Evolutionary conservation across 2,329 filamentous ascomycete genomes (phyloP).

Genomic region (Hirsutella minnesotensis): DNA sequence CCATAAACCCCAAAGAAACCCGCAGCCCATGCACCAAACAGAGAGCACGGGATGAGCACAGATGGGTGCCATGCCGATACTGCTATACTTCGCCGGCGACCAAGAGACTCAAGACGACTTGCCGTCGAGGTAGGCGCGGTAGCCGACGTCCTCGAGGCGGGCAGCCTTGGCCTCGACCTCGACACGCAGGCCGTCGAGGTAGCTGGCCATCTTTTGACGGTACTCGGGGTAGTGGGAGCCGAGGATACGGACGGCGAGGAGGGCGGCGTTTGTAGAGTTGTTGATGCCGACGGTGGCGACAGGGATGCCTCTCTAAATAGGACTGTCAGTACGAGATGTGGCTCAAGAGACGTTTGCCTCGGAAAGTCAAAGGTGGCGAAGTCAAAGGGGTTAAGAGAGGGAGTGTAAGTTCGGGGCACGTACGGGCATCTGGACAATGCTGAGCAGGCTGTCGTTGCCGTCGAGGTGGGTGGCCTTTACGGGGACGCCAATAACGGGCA

Average conservation of each 20-base stretch:
- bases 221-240: slow-evolving; percentile 45
- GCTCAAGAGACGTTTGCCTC: slow-evolving; percentile 27
- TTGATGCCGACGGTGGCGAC: slow-evolving; percentile 70
- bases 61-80: too few relatives aligned
- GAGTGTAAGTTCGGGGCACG: slow-evolving; percentile 10
- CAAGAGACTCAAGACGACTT: too few relatives aligned
- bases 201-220: slow-evolving; percentile 44
- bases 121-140: slow-evolving; percentile 39
- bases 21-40: too few relatives aligned
- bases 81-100: too few relatives aligned
- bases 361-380: slow-evolving; percentile 10
- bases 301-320: slow-evolving; percentile 44
- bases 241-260: slow-evolving; percentile 59
- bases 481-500: slow-evolving; percentile 69
- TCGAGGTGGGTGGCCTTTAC: slow-evolving; percentile 64
- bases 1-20: too few relatives aligned
- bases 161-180: slow-evolving; percentile 54
- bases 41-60: too few relatives aligned
- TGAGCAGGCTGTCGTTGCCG: slow-evolving; percentile 58
- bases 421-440: slow-evolving; percentile 69
- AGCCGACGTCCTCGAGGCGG: slow-evolving; percentile 43
- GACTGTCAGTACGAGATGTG: neutral
- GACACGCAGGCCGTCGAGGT: slow-evolving; percentile 48
- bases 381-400: neutral
- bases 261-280: slow-evolving; percentile 66